These are phyloP conservation scores for Alternaria sp. DNA, from an alignment of 2,329 filamentous ascomycete genomes.

Conservation along the genomic window DNA sequence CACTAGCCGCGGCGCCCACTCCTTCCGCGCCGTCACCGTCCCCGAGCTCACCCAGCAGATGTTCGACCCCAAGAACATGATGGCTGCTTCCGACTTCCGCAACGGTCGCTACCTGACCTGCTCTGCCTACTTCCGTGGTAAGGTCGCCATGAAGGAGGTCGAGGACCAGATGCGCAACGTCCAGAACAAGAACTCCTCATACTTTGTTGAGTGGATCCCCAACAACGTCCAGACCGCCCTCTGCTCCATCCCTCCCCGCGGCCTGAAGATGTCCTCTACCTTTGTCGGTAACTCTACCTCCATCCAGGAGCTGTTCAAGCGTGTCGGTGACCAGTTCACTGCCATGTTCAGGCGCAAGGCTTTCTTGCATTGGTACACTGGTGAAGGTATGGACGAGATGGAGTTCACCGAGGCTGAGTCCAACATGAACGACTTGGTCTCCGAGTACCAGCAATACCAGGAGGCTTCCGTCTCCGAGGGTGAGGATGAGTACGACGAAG, in stretches of 20 bases:
- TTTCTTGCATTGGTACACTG: constrained; percentile 99
- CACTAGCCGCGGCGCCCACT: constrained; percentile 89
- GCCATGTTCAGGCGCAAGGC: constrained; percentile 99
- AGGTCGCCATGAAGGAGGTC: constrained; percentile 99
- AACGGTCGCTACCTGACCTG: constrained; percentile 99
- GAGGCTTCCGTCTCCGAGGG: constrained; percentile 97
- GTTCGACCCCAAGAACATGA: constrained; percentile 99
- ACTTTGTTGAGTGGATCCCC: constrained; percentile 99
- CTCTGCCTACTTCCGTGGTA: constrained; percentile 99
- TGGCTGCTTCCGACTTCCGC: constrained; percentile 99
- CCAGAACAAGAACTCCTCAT: constrained; percentile 99
- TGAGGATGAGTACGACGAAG: constrained; percentile 94
- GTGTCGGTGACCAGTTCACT: constrained; percentile 98
- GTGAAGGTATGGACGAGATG: constrained; percentile 99
- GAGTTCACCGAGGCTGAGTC: constrained; percentile 99
- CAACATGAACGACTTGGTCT: constrained; percentile 99
- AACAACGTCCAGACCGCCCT: constrained; percentile 99
- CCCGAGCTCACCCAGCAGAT: constrained; percentile 99
- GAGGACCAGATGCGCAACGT: constrained; percentile 99
- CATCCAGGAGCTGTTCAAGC: constrained; percentile 99
- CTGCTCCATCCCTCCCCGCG: constrained; percentile 97
- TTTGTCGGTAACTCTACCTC: constrained; percentile 99
- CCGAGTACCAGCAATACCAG: constrained; percentile 99
- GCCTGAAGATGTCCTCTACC: constrained; percentile 98
- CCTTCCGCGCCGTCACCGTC: constrained; percentile 97